Conservation (phyloP, 345 rosid genomes). For the Aegle marmelos region DNA sequence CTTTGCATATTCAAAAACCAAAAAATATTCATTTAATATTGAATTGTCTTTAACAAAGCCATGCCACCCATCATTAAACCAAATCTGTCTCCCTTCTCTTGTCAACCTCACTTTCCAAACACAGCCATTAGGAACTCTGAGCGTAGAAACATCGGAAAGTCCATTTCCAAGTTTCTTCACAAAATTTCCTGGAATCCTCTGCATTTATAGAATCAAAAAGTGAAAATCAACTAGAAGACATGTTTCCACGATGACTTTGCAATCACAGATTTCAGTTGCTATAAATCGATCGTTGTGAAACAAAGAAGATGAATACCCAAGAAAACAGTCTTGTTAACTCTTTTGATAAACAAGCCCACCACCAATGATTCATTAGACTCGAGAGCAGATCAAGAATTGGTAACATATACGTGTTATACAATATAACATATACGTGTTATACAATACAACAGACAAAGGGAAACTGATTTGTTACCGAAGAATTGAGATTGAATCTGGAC, state of each 20-base stretch:
- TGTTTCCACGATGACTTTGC: too few species aligned
- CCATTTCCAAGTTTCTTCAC: slow-evolving; percentile 29
- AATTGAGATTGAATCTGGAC: background rate
- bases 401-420: background rate
- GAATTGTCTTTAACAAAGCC: slow-evolving; percentile 28
- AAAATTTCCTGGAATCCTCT: slow-evolving; percentile 40
- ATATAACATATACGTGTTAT: background rate
- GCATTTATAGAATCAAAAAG: background rate
- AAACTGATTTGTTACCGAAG: background rate
- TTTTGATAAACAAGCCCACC: background rate
- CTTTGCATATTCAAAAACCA: slow-evolving; percentile 37
- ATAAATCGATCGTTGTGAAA: background rate
- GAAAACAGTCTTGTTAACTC: background rate
- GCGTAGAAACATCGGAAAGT: slow-evolving; percentile 30
- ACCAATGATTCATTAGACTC: background rate
- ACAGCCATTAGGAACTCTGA: slow-evolving; percentile 28
- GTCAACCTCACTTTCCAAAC: slow-evolving; percentile 34
- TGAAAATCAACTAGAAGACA: too few species aligned
- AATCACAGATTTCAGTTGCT: background rate
- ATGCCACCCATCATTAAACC: slow-evolving; percentile 45
- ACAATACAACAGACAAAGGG: background rate
- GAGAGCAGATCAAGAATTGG: background rate
- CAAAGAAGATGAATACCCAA: background rate
- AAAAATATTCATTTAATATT: slow-evolving; percentile 22
- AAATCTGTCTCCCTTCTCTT: slow-evolving; percentile 22